phyloP scores from a whole-genome alignment of 352 stramenopile species.

The Phytophthora crassamura region DNA sequence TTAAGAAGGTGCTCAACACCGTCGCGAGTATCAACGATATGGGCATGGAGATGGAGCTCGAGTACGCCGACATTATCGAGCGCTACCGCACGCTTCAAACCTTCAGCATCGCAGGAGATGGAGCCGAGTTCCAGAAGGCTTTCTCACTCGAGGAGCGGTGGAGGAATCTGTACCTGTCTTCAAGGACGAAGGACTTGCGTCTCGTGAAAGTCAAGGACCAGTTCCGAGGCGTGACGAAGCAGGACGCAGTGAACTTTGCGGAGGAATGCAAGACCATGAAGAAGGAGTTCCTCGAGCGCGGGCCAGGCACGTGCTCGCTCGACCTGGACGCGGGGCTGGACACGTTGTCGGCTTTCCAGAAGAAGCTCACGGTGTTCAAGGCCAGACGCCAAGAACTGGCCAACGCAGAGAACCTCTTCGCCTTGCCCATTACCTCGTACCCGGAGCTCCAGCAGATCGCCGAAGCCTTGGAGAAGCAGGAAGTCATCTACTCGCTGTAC shows the following conservation, averaged over 20 bases:
- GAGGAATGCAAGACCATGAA: constrained; percentile 89
- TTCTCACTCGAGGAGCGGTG: constrained; percentile 87
- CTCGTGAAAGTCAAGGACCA: constrained; percentile 95
- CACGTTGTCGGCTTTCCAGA: constrained; percentile 87
- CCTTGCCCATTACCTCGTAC: constrained; percentile 91
- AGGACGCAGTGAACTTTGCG: constrained; percentile 90
- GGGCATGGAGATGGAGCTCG: constrained; percentile 95
- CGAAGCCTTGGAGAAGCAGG: constrained; percentile 89
- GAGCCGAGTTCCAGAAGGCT: constrained; percentile 66
- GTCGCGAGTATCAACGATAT: constrained; percentile 87
- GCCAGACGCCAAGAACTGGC: constrained; percentile 85
- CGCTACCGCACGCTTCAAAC: constrained; percentile 89
- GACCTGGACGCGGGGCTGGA: constrained; percentile 92
- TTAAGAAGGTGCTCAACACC: constrained; percentile 95
- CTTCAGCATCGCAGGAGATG: constrained; percentile 84
- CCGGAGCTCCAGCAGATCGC: constrained; percentile 90
- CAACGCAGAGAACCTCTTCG: constrained; percentile 96
- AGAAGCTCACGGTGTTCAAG: constrained; percentile 82
- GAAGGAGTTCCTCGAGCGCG: constrained; percentile 85
- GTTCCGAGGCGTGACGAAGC: constrained; percentile 94
- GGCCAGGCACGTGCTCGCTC: constrained; percentile 83
- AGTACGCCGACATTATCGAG: constrained; percentile 94
- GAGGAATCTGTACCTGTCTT: constrained; percentile 78
- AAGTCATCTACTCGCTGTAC: constrained; percentile 92
- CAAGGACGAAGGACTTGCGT: constrained; percentile 94